Percentiles rank a stretch among this genome's conserved stretches.
phyloP scores from a whole-genome alignment of 163 green algal genomes.

The Scenedesmus sp. region DNA sequence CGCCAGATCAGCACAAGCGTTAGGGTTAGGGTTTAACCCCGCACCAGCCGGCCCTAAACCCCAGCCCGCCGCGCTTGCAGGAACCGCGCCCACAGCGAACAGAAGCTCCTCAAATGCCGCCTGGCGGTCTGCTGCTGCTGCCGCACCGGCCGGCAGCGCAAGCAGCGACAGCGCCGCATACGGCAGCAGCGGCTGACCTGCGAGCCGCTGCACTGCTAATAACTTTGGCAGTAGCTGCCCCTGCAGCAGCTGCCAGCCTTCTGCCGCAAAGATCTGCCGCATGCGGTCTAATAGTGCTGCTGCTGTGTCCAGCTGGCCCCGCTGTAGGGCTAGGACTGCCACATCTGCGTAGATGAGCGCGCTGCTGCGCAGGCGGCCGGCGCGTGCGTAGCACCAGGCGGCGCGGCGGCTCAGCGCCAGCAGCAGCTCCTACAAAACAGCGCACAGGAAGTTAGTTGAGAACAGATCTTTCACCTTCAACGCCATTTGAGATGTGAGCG shows the following conservation, averaged over 20 bases:
- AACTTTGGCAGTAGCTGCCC: slow-evolving; percentile 49
- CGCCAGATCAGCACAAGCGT: neutral
- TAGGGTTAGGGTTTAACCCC: neutral
- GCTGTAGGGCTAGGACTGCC: slow-evolving; percentile 51
- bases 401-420: slow-evolving; percentile 53
- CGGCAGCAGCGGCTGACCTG: slow-evolving; percentile 37
- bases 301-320: slow-evolving; percentile 42
- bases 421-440: slow-evolving; percentile 43
- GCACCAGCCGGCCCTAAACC: neutral
- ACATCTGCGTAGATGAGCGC: slow-evolving; percentile 63
- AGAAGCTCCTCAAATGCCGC: slow-evolving; percentile 48
- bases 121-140: slow-evolving; percentile 16
- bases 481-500: neutral
- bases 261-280: slow-evolving; percentile 22
- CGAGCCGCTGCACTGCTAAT: slow-evolving; percentile 31
- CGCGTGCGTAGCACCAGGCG: slow-evolving; percentile 54
- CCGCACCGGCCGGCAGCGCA: slow-evolving; percentile 18
- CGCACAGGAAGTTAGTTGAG: too few species aligned
- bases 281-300: slow-evolving; percentile 37
- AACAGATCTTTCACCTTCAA: too few species aligned
- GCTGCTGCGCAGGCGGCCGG: slow-evolving; percentile 53
- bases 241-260: slow-evolving; percentile 47
- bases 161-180: slow-evolving; percentile 27
- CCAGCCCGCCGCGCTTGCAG: neutral
- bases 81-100: slow-evolving; percentile 22